Evolutionary conservation across 306 rosid genomes (phyloP), one percentile per base, ranked within the genome.

Genomic region (Trichosanthes cucumerina): DNA sequence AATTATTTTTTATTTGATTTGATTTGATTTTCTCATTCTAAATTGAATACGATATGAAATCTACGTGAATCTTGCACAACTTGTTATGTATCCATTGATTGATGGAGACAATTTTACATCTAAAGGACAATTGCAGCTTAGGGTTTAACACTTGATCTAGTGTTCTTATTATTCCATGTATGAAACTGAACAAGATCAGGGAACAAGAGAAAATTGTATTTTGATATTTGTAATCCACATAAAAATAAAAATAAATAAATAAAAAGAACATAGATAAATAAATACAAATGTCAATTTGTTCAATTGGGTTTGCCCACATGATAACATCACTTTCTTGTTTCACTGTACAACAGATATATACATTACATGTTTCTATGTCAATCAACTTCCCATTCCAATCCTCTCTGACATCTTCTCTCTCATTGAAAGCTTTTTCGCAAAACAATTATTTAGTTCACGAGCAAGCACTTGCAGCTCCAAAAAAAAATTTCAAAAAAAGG

Each of bases 401-500:
- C 81, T 72, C 77, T 41, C 82, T 86, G 83, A 79, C 87, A 56
- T 39, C 28, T 2, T 8, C 24, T 44, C 5, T 24, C 31, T 44
- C 62, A n/a, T 36, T 79, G 10, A 53, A 31, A 50, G 31, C 52
- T 52, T 26, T 63, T 28, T 13, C 7, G 31, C 23, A 21, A 24
- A 39, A 41, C 23, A 77, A 66, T 70, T 65, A 74, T 56, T 46
- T 76, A 84, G 83, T 82, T 90, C 89, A 82, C 86, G 77, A 78
- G 95, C 5, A 6, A 16, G 74, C 76, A 53, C 81, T 68, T 52
- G 62, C 56, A 50, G 56, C 38, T 36, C 34, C 41, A 49, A 33
- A 33, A 31, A 66, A 76, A 79, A 80, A 82, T 81, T 80, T 80
- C 78, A 80, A 84, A 86, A 88, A 86, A 91, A 89, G 68, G 88